Conservation (phyloP, 2,329 filamentous ascomycete genomes). For the Claviceps monticola region DNA sequence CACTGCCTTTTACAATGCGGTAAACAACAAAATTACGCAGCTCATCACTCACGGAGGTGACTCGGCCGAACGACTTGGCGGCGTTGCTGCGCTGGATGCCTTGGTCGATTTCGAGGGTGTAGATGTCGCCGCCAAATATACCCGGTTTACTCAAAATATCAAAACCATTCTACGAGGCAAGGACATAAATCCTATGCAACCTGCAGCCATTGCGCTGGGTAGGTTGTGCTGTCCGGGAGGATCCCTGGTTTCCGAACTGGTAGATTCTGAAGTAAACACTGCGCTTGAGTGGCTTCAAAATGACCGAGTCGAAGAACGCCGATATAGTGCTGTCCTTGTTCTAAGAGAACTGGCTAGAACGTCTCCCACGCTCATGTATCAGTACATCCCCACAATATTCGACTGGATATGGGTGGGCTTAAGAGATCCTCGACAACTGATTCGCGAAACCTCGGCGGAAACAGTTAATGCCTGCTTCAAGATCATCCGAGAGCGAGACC, state of each 20-base stretch:
- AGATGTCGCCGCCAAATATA: constrained; percentile 85
- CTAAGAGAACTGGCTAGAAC: constrained; percentile 83
- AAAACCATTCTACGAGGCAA: constrained; percentile 80
- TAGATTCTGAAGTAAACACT: constrained; percentile 93
- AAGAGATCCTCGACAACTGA: constrained; percentile 78
- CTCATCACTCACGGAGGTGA: constrained; percentile 78
- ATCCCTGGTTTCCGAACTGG: constrained; percentile 84
- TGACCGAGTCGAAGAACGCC: constrained; percentile 80
- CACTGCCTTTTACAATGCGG: constrained; percentile 38
- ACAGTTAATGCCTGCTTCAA: constrained; percentile 91
- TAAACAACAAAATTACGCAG: constrained; percentile 43
- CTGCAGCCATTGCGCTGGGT: constrained; percentile 77
- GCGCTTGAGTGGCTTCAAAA: constrained; percentile 95
- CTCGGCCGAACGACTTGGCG: constrained; percentile 77
- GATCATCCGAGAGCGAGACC: constrained; percentile 87
- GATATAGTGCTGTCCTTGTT: constrained; percentile 85
- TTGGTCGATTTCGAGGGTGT: constrained; percentile 95
- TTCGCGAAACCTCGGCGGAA: constrained; percentile 81
- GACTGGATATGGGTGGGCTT: constrained; percentile 94
- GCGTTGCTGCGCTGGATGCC: constrained; percentile 80
- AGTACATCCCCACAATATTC: constrained; percentile 88
- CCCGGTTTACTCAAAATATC: constrained; percentile 82
- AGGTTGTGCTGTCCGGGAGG: constrained; percentile 86
- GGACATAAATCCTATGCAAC: constrained; percentile 80
- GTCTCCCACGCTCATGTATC: constrained; percentile 89